phyloP scores from a whole-genome alignment of 2,329 filamentous ascomycete species.

The Claviceps capensis region DNA sequence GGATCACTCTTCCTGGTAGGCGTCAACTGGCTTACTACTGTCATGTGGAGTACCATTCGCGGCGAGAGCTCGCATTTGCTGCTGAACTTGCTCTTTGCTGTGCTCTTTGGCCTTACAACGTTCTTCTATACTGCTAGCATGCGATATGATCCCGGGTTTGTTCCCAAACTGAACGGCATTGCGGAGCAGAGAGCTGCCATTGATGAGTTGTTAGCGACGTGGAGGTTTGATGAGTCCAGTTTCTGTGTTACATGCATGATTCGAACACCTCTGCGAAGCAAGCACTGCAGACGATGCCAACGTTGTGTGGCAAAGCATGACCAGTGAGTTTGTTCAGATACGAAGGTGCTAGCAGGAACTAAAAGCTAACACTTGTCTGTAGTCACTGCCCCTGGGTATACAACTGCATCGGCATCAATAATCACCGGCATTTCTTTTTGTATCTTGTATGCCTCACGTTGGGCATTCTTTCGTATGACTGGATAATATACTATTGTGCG shows the following conservation, averaged over 20 bases:
- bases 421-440: conserved; percentile 87
- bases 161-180: conserved; percentile 80
- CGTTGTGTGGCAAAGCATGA: conserved; percentile 94
- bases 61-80: conserved; percentile 41
- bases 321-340: conserved; percentile 48
- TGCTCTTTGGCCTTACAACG: conserved; percentile 49
- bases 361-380: not conserved
- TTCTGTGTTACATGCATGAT: conserved; percentile 96
- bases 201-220: conserved; percentile 67
- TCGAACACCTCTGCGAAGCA: conserved; percentile 79
- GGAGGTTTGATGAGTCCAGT: conserved; percentile 87
- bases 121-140: conserved; percentile 87
- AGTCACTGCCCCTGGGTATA: conserved; percentile 97
- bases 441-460: conserved; percentile 70
- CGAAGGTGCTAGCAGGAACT: too few relatives aligned
- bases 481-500: conserved; percentile 60
- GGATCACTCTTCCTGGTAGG: conserved; percentile 72
- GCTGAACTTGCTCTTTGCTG: conserved; percentile 61
- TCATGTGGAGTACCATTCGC: conserved; percentile 41
- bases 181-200: conserved; percentile 83
- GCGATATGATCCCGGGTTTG: conserved; percentile 79
- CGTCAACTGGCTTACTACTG: conserved; percentile 57
- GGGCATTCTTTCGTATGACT: conserved; percentile 60
- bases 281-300: conserved; percentile 84
- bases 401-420: conserved; percentile 92